Conservation (phyloP, 495 filamentous ascomycete genomes). For the Platismatia glauca region DNA sequence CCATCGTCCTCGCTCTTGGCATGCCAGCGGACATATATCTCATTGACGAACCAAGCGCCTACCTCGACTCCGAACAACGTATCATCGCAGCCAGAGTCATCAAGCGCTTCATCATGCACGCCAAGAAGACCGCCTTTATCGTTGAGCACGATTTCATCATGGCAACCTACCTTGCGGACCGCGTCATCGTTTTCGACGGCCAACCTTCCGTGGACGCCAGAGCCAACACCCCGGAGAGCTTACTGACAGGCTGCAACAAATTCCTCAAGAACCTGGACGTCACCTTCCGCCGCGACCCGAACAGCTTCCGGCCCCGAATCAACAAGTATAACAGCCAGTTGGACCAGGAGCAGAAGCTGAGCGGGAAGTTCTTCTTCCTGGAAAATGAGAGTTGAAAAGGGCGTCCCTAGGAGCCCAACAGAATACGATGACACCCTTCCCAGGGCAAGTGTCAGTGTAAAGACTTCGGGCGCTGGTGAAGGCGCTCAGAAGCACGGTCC, state of each 20-base stretch:
- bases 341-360: constrained; percentile 93
- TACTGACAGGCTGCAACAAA: constrained; percentile 92
- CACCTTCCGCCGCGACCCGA: constrained; percentile 95
- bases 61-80: constrained; percentile 98
- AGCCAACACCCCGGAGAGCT: constrained; percentile 81
- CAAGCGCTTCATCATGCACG: constrained; percentile 99
- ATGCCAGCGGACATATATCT: constrained; percentile 97
- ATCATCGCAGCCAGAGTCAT: constrained; percentile 94
- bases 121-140: constrained; percentile 97
- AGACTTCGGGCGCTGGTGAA: constrained; percentile 37
- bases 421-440: constrained; percentile 35
- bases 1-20: constrained; percentile 91
- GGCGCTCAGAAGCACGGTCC: constrained; percentile 32
- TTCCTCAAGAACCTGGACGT: constrained; percentile 95
- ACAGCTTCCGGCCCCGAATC: constrained; percentile 91
- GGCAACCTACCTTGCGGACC: constrained; percentile 94
- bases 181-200: constrained; percentile 97
- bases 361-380: constrained; percentile 94
- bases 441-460: constrained; percentile 24
- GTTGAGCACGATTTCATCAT: constrained; percentile 99
- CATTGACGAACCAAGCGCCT: constrained; percentile 91
- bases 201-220: constrained; percentile 77
- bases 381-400: constrained; percentile 79
- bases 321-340: constrained; percentile 94
- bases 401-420: constrained; percentile 38